These are phyloP conservation scores for Kickxella alabastrina DNA, from an alignment of 192 early-diverging fungal species.

Conservation along the genomic window DNA sequence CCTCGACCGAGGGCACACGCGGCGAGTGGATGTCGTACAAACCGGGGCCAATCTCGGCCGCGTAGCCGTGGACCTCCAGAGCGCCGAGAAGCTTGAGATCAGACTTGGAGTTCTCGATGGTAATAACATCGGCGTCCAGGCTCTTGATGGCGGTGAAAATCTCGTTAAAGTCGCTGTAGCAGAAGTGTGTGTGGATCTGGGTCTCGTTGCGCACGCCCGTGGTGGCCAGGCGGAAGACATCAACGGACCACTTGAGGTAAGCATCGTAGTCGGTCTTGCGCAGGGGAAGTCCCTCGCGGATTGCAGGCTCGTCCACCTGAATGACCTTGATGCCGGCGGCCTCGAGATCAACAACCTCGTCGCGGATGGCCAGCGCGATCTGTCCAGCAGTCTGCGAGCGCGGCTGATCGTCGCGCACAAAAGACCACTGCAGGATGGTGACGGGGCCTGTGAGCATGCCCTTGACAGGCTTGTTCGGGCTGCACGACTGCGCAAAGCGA, in stretches of 20 bases:
- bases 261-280: constrained; percentile 78
- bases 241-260: constrained; percentile 95
- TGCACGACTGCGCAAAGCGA: constrained; percentile 83
- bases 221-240: constrained; percentile 87
- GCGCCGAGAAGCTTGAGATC: constrained; percentile 91
- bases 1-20: constrained; percentile 82
- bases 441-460: constrained; percentile 99
- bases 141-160: constrained; percentile 91
- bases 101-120: constrained; percentile 97
- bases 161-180: constrained; percentile 99
- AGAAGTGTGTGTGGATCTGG: constrained; percentile 99
- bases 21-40: constrained; percentile 99
- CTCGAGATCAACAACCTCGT: constrained; percentile 94
- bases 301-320: constrained; percentile 98
- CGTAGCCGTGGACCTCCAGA: constrained; percentile 80
- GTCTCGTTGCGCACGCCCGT: constrained; percentile 79
- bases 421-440: constrained; percentile 98
- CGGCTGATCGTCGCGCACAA: constrained; percentile 96
- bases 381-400: constrained; percentile 78
- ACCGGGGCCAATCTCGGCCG: constrained; percentile 92
- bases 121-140: constrained; percentile 95
- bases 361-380: constrained; percentile 90
- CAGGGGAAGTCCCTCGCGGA: constrained; percentile 96
- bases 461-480: constrained; percentile 85
- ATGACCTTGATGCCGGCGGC: constrained; percentile 86